Conservation (phyloP, 352 stramenopile genomes). For the Globisporangium abappressorium region DNA sequence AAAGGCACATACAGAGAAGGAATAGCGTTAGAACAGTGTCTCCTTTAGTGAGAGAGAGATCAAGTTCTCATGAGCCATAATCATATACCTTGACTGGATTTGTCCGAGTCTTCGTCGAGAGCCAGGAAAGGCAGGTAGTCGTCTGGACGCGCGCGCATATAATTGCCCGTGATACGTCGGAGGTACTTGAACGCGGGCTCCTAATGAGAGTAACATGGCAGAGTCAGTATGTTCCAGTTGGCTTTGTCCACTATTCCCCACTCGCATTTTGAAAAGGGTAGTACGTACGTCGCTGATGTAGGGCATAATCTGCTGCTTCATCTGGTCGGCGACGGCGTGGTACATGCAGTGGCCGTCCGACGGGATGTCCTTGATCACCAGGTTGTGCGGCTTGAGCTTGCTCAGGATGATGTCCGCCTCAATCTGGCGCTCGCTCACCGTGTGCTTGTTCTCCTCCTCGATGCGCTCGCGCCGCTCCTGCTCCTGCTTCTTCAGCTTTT, state of each 20-base stretch:
- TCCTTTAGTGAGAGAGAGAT: neutral
- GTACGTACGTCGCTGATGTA: constrained; percentile 16
- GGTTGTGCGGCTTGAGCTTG: constrained; percentile 48
- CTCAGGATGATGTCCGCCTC: constrained; percentile 69
- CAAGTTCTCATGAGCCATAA: neutral
- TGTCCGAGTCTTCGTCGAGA: constrained; percentile 46
- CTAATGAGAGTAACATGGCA: constrained; percentile 8
- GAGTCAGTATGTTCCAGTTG: neutral
- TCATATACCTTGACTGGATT: constrained; percentile 31
- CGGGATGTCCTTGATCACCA: constrained; percentile 91
- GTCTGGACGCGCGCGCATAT: constrained; percentile 79
- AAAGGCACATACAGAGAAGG: neutral
- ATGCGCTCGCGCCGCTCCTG: constrained; percentile 69
- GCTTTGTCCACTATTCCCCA: neutral
- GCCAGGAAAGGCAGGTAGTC: constrained; percentile 93
- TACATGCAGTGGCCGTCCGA: constrained; percentile 98
- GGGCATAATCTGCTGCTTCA: constrained; percentile 54
- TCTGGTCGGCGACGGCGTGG: constrained; percentile 92
- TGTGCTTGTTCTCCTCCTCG: constrained; percentile 76
- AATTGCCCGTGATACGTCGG: constrained; percentile 61
- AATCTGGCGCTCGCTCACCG: constrained; percentile 76
- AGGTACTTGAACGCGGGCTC: constrained; percentile 66
- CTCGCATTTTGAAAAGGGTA: neutral
- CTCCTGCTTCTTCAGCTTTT: constrained; percentile 78
- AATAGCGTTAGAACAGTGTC: neutral